Conservation (phyloP, 2,329 filamentous ascomycete genomes). For the Tolypocladium amazonense region DNA sequence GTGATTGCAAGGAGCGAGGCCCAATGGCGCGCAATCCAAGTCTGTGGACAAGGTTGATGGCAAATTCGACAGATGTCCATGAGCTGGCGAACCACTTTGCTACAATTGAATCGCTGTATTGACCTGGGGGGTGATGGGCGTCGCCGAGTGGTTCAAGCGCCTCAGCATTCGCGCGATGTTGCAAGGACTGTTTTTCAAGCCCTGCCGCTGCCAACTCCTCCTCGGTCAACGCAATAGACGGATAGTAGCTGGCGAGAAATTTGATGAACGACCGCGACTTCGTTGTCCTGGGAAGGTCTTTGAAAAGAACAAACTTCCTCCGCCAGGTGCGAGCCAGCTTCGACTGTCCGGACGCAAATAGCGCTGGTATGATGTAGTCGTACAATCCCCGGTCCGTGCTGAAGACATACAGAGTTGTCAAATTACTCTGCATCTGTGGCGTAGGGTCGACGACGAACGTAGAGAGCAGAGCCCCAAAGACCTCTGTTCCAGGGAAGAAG, state of each 20-base stretch:
- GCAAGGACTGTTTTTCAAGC: neutral
- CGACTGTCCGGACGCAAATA: slow-evolving; percentile 36
- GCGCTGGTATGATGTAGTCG: slow-evolving; percentile 38
- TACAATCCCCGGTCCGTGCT: slow-evolving; percentile 34
- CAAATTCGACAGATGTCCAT: slow-evolving; percentile 61
- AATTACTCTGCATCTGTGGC: slow-evolving; percentile 23
- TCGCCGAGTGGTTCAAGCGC: neutral
- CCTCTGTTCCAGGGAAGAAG: slow-evolving; percentile 29
- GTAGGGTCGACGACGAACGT: slow-evolving; percentile 28
- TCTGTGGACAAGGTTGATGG: slow-evolving; percentile 58
- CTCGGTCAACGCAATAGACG: slow-evolving; percentile 22
- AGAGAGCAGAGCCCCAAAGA: slow-evolving; percentile 32
- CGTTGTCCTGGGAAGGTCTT: slow-evolving; percentile 30
- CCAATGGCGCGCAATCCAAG: slow-evolving; percentile 65
- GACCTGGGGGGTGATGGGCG: slow-evolving; percentile 2
- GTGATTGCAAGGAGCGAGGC: slow-evolving; percentile 64
- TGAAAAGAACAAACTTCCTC: slow-evolving; percentile 23
- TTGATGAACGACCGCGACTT: slow-evolving; percentile 36
- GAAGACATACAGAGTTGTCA: slow-evolving; percentile 34
- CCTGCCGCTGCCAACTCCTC: slow-evolving; percentile 22
- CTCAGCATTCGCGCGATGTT: neutral
- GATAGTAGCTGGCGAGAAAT: slow-evolving; percentile 35
- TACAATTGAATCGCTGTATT: slow-evolving; percentile 43
- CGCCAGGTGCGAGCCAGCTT: slow-evolving; percentile 37
- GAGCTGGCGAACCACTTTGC: slow-evolving; percentile 70